These are phyloP conservation scores for Primulina tabacum DNA, from an alignment of 257 asterid genomes.

Conservation along the genomic window DNA sequence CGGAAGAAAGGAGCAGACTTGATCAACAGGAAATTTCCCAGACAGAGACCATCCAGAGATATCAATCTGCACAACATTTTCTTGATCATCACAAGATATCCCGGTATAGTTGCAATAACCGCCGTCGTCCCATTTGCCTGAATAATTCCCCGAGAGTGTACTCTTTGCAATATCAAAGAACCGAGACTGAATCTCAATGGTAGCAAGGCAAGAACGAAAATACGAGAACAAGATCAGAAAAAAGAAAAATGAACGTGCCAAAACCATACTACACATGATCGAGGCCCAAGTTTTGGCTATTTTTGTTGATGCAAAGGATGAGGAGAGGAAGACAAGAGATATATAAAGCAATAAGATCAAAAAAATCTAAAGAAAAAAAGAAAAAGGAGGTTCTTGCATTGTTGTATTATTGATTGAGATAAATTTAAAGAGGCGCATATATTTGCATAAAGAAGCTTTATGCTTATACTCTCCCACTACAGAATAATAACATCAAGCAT, in stretches of 20 bases:
- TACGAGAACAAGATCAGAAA: constrained; percentile 28
- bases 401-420: constrained; percentile 30
- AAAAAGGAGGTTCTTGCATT: constrained; percentile 44
- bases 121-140: constrained; percentile 48
- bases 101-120: constrained; percentile 55
- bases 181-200: constrained; percentile 30
- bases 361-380: constrained; percentile 24
- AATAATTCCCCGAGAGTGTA: constrained; percentile 38
- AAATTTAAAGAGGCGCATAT: constrained; percentile 35
- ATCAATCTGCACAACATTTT: constrained; percentile 47
- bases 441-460: constrained; percentile 61
- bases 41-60: constrained; percentile 60
- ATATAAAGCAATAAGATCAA: constrained; percentile 41
- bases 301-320: constrained; percentile 32
- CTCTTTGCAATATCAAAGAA: constrained; percentile 50
- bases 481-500: constrained; percentile 43
- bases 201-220: constrained; percentile 25
- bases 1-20: constrained; percentile 65
- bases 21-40: constrained; percentile 51
- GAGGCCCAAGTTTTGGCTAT: constrained; percentile 10
- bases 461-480: constrained; percentile 48
- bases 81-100: constrained; percentile 49
- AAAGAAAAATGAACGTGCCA: constrained; percentile 25
- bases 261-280: constrained; percentile 33
- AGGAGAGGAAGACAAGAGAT: constrained; percentile 37